Conservation (phyloP, 176 grass and related monocot genomes). For the Avena eriantha region DNA sequence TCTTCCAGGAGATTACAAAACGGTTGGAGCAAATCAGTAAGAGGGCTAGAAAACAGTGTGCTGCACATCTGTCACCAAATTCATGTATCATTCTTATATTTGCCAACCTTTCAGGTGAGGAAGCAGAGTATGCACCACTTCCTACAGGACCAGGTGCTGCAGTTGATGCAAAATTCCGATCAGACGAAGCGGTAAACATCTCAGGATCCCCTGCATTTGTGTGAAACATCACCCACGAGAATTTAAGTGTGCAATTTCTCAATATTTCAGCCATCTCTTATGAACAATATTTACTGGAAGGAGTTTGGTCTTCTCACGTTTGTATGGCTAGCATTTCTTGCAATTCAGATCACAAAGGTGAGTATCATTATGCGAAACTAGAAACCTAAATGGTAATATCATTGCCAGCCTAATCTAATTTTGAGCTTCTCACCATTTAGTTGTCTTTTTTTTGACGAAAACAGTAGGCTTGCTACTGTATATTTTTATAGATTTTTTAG, state of each 20-base stretch:
- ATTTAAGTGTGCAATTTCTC: constrained; percentile 26
- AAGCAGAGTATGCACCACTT: constrained; percentile 65
- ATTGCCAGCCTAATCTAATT: constrained; percentile 13
- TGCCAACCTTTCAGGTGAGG: constrained; percentile 52
- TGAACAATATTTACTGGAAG: constrained; percentile 83
- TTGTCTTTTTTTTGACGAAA: not conserved
- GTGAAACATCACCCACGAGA: not conserved
- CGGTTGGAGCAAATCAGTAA: constrained; percentile 60
- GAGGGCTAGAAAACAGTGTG: constrained; percentile 27
- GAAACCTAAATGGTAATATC: constrained; percentile 33
- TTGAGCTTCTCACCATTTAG: constrained; percentile 5
- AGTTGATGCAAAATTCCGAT: constrained; percentile 43
- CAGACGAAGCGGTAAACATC: constrained; percentile 63
- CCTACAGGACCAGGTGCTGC: constrained; percentile 70
- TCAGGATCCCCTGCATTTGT: constrained; percentile 21
- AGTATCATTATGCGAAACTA: constrained; percentile 28
- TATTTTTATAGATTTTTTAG: too few relatives aligned
- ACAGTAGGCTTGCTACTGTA: too few relatives aligned
- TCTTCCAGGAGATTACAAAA: constrained; percentile 67
- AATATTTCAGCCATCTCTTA: constrained; percentile 64
- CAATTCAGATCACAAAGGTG: constrained; percentile 80
- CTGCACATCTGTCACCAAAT: constrained; percentile 34
- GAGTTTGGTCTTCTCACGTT: constrained; percentile 82
- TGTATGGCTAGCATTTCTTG: constrained; percentile 86
- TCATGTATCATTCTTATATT: constrained; percentile 12